phyloP scores from a whole-genome alignment of 805 yeast species.

The Jamesozyma piceae region DNA sequence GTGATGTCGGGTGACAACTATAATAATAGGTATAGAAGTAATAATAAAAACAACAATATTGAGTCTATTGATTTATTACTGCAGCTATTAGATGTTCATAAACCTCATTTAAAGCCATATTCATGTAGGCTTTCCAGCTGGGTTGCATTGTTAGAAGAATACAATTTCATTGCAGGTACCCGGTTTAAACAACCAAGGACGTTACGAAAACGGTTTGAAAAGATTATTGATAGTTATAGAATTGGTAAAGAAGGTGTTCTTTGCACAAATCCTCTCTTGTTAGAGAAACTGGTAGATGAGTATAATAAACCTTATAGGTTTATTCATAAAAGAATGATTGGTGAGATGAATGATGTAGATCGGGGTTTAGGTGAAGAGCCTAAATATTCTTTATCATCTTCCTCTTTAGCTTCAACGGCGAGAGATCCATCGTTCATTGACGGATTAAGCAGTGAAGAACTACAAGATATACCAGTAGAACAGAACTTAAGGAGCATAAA shows the following conservation, averaged over 20 bases:
- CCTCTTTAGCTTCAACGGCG: too few relatives aligned
- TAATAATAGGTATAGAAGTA: neutral
- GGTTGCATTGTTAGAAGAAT: constrained; percentile 19
- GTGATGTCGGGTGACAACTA: too few relatives aligned
- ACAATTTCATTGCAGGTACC: constrained; percentile 17
- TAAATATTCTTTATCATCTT: too few relatives aligned
- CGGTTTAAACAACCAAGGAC: constrained; percentile 26
- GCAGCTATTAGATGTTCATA: constrained; percentile 16
- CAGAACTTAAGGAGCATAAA: too few relatives aligned
- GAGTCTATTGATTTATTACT: constrained; percentile 11
- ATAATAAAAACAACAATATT: constrained; percentile 10
- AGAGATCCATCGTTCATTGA: too few relatives aligned
- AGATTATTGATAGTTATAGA: constrained; percentile 12
- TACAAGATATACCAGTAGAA: too few relatives aligned
- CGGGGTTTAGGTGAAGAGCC: neutral
- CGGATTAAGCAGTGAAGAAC: too few relatives aligned
- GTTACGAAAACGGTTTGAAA: constrained; percentile 22
- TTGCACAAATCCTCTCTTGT: constrained; percentile 1
- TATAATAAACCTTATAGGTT: constrained; percentile 7
- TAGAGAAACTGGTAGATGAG: constrained; percentile 3
- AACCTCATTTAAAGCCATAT: constrained; percentile 25
- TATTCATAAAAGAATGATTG: constrained; percentile 1
- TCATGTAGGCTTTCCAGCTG: constrained; percentile 22
- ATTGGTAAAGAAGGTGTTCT: constrained; percentile 4
- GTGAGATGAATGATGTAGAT: neutral